Base-by-base conservation (phyloP, 768 basidiomycete genomes). In the Hypholoma sublateritium region DNA sequence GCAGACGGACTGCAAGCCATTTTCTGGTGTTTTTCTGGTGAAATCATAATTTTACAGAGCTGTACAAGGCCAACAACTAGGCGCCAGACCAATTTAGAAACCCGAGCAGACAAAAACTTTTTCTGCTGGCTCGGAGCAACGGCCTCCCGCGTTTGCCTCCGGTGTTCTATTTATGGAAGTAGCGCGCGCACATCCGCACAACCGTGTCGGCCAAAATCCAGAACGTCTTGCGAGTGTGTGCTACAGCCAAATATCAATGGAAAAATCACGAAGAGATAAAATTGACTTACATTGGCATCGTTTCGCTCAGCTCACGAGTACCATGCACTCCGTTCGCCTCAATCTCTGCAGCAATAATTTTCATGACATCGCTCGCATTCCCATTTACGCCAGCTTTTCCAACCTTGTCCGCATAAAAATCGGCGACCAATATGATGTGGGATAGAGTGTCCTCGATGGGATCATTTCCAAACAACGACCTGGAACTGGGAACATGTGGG, bases 251-350 rank as follows among this genome's bases (percentile, higher is more conserved):
- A 62, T 62, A 64, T 68, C 71, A 66, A 72, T 46, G 36, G 5
- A 5, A 13, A 50, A 16, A 25, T 1, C 12, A 50, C 53, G 59
- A 64, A 59, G n/a, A 16, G 36, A 59, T 69, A 64, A 64, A 65
- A n/a, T 34, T 59, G 22, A 78, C 85, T 72, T 70, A 87, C 81
- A 73, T 70, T 53, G 79, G 78, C 47, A 79, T 70, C 9, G 63
- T 57, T 60, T 75, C 63, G 24, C 37, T 62, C 21, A 54, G 25
- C 14, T 68, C 65, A 39, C 60, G 65, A n/a, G 68, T 66, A 9
- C 70, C 74, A 42, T 80, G 76, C 50, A 88, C 64, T 0, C 88
- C 88, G 60, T 87, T 79, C 53, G 72, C 73, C 57, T 89, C 88
- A 21, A 89, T 80, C 37, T 86, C 82, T 57, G 73, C 70, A 32